Evolutionary conservation across 306 rosid genomes (phyloP), one percentile per base, ranked within the genome.

Genomic region (Gleditsia sinensis): DNA sequence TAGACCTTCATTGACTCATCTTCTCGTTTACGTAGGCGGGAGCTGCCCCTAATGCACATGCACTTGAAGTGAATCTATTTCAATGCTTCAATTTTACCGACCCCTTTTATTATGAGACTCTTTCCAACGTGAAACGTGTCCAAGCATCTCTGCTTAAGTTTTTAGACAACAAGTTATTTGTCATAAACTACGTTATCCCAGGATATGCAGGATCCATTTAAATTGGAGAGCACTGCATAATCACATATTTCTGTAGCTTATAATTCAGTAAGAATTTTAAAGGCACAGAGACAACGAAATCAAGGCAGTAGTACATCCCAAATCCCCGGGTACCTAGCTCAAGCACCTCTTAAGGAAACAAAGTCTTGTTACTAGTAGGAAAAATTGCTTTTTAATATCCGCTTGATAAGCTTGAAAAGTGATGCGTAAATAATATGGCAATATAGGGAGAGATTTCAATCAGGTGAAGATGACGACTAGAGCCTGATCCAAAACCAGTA

Each of bases 1-100:
- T 45, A 62, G 62, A 27, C 25, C 19, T 43, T 69, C 42, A 42
- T 60, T 58, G 51, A 62, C 33, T 55, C 13, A 12, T 66, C 67
- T 55, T 62, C 49, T 21, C 17, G 21, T 6, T 61, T 25, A 51
- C n/a, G 3, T 21, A 33, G 7, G 68, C 34, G 20, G 0, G 24
- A 70, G 51, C 9, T 11, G 45, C 42, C 69, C 50, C 37, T 19
- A 3, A 43, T 78, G n/a, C n/a, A n/a, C n/a, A n/a, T n/a, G n/a
- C n/a, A 3, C 50, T 14, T 61, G 4, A 51, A 62, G 54, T 54
- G 9, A 63, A 64, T 64, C 37, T 63, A 55, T 19, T 24, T 33
- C 33, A 63, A 36, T 39, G 19, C 30, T 32, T 37, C 37, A 2
- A 8, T 20, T 74, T 51, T 55, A 23, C 24, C 71, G 69, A 50